phyloP scores from a whole-genome alignment of 352 stramenopile genomes.

The Phytophthora tubulina region DNA sequence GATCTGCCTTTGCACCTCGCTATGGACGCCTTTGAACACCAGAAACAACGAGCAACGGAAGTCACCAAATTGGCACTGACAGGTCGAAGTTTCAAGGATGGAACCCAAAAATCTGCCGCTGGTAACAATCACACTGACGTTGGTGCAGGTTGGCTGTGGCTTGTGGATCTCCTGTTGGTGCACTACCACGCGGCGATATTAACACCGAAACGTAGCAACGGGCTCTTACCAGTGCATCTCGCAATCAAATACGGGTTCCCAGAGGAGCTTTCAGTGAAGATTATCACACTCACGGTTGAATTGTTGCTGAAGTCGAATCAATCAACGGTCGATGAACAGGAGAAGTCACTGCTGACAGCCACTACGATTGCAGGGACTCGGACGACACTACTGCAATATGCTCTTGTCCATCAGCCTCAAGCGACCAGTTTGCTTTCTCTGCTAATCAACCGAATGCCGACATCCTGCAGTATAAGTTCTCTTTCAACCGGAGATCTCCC shows the following conservation, averaged over 20 bases:
- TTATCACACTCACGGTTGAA: constrained; percentile 33
- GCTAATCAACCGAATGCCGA: constrained; percentile 46
- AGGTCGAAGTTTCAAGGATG: background rate
- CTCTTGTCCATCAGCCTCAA: constrained; percentile 52
- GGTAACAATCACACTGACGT: background rate
- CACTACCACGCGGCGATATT: constrained; percentile 37
- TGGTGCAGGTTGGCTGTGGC: constrained; percentile 41
- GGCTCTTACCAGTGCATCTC: constrained; percentile 51
- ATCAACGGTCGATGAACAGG: background rate
- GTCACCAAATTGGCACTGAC: background rate
- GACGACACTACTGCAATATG: constrained; percentile 72
- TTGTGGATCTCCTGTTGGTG: constrained; percentile 31
- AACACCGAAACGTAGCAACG: constrained; percentile 34
- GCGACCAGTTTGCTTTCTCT: constrained; percentile 39
- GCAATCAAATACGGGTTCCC: constrained; percentile 56
- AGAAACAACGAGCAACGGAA: constrained; percentile 24
- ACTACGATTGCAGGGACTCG: constrained; percentile 47
- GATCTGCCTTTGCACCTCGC: constrained; percentile 66
- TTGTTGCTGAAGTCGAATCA: constrained; percentile 7
- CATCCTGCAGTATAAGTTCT: constrained; percentile 36
- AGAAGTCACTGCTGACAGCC: constrained; percentile 17
- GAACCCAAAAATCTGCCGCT: background rate
- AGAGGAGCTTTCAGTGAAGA: constrained; percentile 17
- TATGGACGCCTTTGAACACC: constrained; percentile 49
- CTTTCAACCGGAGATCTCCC: constrained; percentile 50